These are phyloP conservation scores for Lachancea kluyveri DNA, from an alignment of 805 yeast genomes.

Conservation along the genomic window DNA sequence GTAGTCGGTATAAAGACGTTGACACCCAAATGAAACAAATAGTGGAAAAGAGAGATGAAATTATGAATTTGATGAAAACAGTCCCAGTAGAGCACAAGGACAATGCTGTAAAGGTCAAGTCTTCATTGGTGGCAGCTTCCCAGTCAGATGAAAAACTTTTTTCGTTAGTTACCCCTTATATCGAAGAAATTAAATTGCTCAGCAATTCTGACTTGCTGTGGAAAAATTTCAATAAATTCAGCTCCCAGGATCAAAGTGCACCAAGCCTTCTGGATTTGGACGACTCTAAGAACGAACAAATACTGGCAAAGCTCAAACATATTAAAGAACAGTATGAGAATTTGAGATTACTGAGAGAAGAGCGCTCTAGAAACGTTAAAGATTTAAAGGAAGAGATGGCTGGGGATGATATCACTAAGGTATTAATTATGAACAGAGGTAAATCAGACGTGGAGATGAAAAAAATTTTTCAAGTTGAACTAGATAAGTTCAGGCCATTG, in stretches of 20 bases:
- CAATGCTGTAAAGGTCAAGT: constrained; percentile 50
- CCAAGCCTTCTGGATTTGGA: constrained; percentile 65
- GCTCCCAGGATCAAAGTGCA: constrained; percentile 10
- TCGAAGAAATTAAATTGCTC: constrained; percentile 39
- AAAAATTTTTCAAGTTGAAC: constrained; percentile 60
- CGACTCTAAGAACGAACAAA: constrained; percentile 33
- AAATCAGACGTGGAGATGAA: constrained; percentile 52
- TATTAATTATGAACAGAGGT: constrained; percentile 59
- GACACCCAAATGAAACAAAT: constrained; percentile 32
- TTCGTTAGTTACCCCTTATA: constrained; percentile 38
- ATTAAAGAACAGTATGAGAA: constrained; percentile 56
- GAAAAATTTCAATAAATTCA: constrained; percentile 32
- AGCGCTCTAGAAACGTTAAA: constrained; percentile 52
- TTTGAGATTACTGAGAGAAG: constrained; percentile 55
- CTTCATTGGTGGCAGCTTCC: constrained; percentile 55
- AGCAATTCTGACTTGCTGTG: constrained; percentile 37
- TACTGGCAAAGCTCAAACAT: constrained; percentile 36
- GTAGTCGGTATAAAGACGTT: constrained; percentile 25
- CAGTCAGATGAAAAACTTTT: constrained; percentile 51
- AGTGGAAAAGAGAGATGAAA: constrained; percentile 30
- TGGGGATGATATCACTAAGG: constrained; percentile 77
- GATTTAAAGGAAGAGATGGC: constrained; percentile 68
- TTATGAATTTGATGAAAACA: constrained; percentile 28
- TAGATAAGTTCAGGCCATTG: constrained; percentile 68
- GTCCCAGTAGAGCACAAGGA: constrained; percentile 43